A percentile compares a stretch with the other conserved stretches of the same genome.
phyloP scores from a whole-genome alignment of 1,284 basidiomycete genomes.

The Boletus semigastroideus region DNA sequence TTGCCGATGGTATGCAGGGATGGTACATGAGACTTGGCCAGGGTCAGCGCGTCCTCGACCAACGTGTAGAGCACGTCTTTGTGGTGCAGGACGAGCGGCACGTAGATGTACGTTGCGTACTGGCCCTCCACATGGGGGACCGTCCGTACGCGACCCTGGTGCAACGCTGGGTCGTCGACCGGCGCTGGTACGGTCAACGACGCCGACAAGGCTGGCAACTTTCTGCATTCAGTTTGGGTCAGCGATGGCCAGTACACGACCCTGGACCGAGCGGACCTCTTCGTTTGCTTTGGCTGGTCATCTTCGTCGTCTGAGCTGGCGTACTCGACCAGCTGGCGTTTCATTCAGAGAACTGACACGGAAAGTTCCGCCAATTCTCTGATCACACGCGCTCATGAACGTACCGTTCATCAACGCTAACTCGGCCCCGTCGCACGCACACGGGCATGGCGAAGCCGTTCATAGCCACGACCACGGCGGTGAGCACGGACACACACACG shows the following conservation, averaged over 20 bases:
- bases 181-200: constrained; percentile 48
- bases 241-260: constrained; percentile 7
- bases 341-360: constrained; percentile 23
- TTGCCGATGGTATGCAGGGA: constrained; percentile 47
- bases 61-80: constrained; percentile 44
- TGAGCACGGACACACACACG: constrained; percentile 91
- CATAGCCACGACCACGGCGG: constrained; percentile 44
- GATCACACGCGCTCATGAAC: constrained; percentile 41
- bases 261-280: constrained; percentile 17
- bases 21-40: constrained; percentile 45
- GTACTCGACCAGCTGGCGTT: constrained; percentile 31
- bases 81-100: constrained; percentile 51
- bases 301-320: constrained; percentile 30
- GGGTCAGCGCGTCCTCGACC: constrained; percentile 47
- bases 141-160: constrained; percentile 77
- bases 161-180: constrained; percentile 63
- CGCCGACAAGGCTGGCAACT: constrained; percentile 57
- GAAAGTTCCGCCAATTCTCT: constrained; percentile 17
- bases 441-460: constrained; percentile 34
- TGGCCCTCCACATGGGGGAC: constrained; percentile 79
- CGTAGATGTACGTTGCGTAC: constrained; percentile 73
- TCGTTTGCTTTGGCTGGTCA: constrained; percentile 26
- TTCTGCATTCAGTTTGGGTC: constrained; percentile 39
- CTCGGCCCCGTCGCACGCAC: constrained; percentile 39
- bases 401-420: constrained; percentile 72